Conservation (phyloP, 805 yeast genomes). For the Starmerella vitae region DNA sequence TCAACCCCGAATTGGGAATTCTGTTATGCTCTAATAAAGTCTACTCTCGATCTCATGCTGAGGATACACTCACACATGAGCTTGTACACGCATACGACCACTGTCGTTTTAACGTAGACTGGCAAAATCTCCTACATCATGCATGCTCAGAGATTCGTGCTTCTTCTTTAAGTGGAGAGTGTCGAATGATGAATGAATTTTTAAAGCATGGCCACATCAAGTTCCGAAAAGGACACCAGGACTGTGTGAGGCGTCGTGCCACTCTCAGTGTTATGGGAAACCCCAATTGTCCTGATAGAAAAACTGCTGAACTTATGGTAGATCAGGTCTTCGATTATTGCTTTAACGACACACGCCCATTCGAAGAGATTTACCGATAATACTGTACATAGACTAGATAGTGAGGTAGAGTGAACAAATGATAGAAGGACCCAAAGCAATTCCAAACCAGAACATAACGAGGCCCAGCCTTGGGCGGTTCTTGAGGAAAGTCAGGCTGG, state of each 20-base stretch:
- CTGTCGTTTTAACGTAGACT: constrained; percentile 73
- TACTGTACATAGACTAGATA: constrained; percentile 31
- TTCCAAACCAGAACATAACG: constrained; percentile 80
- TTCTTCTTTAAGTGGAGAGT: constrained; percentile 83
- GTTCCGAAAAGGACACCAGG: constrained; percentile 74
- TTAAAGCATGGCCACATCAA: constrained; percentile 37
- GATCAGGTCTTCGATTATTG: constrained; percentile 86
- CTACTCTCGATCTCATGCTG: constrained; percentile 61
- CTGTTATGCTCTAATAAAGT: constrained; percentile 76
- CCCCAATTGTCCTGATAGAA: constrained; percentile 61
- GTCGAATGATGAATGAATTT: constrained; percentile 79
- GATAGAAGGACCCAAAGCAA: constrained; percentile 77
- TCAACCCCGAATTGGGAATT: constrained; percentile 79
- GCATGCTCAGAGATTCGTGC: constrained; percentile 97
- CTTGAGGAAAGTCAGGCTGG: constrained; percentile 45
- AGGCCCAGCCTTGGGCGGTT: constrained; percentile 55
- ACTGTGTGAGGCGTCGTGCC: constrained; percentile 82
- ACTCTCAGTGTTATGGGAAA: constrained; percentile 69
- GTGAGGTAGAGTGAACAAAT: constrained; percentile 74
- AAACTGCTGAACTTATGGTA: constrained; percentile 66
- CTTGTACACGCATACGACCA: constrained; percentile 88
- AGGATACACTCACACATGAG: constrained; percentile 87
- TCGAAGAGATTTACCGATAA: constrained; percentile 73
- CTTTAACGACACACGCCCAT: constrained; percentile 89
- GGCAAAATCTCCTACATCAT: constrained; percentile 76